Conservation (phyloP, 805 yeast species). For the Starmerella etchellsii region DNA sequence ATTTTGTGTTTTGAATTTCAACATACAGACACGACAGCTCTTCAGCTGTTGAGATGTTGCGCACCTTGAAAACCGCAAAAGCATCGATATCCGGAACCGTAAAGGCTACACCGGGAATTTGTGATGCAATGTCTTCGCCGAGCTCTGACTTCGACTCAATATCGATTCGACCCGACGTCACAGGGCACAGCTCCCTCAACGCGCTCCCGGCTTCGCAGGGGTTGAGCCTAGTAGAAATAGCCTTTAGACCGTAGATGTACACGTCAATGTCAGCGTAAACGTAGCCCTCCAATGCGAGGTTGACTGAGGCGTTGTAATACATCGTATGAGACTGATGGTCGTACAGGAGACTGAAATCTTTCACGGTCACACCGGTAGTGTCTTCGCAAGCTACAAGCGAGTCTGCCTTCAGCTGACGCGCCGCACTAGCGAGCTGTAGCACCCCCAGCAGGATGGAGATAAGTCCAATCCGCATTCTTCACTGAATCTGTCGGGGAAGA, state of each 20-base stretch:
- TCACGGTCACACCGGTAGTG: slow-evolving; percentile 57
- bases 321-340: slow-evolving; percentile 59
- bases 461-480: slow-evolving; percentile 6
- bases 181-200: slow-evolving; percentile 85
- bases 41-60: slow-evolving; percentile 27
- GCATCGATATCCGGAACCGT: slow-evolving; percentile 82
- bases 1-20: slow-evolving; percentile 60
- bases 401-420: slow-evolving; percentile 36
- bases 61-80: slow-evolving; percentile 43
- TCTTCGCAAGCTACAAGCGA: slow-evolving; percentile 83
- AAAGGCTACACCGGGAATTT: slow-evolving; percentile 76
- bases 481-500: no score
- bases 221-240: slow-evolving; percentile 46
- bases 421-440: slow-evolving; percentile 6
- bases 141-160: slow-evolving; percentile 55
- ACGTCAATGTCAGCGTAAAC: slow-evolving; percentile 59
- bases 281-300: slow-evolving; percentile 53
- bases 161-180: slow-evolving; percentile 69
- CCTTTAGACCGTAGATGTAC: slow-evolving; percentile 73
- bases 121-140: slow-evolving; percentile 34
- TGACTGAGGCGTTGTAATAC: slow-evolving; percentile 54
- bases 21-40: slow-evolving; percentile 64
- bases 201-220: slow-evolving; percentile 39
- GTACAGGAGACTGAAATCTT: slow-evolving; percentile 60
- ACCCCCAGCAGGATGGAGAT: slow-evolving; percentile 7